Base-by-base conservation (phyloP, 2,329 filamentous ascomycete genomes). In the Tolypocladium ophioglossoides region DNA sequence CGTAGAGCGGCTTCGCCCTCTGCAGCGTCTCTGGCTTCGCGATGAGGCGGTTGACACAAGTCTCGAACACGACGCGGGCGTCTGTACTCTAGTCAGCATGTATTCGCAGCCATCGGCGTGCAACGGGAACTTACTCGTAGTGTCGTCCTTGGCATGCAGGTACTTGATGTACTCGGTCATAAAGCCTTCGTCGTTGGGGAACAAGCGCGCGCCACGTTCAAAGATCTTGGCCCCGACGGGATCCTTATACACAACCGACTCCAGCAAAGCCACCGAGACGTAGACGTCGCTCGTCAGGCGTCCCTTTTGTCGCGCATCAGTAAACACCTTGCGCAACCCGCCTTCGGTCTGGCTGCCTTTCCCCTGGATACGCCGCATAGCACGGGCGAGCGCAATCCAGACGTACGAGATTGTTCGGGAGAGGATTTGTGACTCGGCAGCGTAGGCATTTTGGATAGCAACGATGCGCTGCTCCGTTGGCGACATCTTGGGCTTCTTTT, bases 141-240 rank as follows among this genome's bases (percentile, higher is more conserved):
- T 86, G 70, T 99, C 94, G 62, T 95, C 92, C 66, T 89, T 90
- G 14, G 88, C 86, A 63, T 97, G 87, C 56, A 99, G 75, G 70
- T 96, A 94, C 73, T 96, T 96, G 63, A 99, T 78, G 69, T 99
- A 97, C 70, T 97, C 91, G 52, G 99, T 79, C 58, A 95, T 90
- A 71, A 97, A 97, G 55, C 84, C 79, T 68, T 96, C 91, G 64
- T 97, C 92, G 50, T 95, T 89, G 0, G 92, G 92, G 66, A 97
- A 99, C 14, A 99, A 77, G 65, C 90, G 94, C 59, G 92, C 85
- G 22, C 94, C 94, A 48, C 92, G 87, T 67, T 99, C 94, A 61
- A 97, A 95, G 56, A 99, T 97, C 72, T 94, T 96, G 46, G 87
- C 89, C 1, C 91, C 92, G 0, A 94, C 89, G 0, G 86, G 82